Evolutionary conservation across 148 eudicot species (phyloP).

Genomic region (Rhododendron mucronatum): DNA sequence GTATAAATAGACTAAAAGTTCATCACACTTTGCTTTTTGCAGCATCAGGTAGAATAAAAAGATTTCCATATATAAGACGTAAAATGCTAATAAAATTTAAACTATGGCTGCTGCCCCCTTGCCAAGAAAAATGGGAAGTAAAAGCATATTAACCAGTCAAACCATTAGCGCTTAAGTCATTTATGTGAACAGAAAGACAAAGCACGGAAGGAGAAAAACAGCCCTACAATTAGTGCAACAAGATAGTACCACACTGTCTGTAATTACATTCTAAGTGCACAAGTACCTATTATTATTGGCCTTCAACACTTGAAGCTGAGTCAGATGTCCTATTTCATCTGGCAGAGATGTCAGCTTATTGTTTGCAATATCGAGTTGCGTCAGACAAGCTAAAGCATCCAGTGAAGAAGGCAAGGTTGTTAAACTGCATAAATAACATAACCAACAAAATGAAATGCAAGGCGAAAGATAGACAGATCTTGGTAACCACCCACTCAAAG

Average conservation of each 20-base stretch:
- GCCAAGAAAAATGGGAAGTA: background rate
- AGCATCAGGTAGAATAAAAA: background rate
- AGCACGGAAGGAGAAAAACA: background rate
- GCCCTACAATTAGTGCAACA: background rate
- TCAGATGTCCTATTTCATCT: constrained; percentile 54
- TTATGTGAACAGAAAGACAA: background rate
- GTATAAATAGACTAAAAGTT: background rate
- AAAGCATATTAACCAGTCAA: background rate
- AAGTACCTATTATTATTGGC: constrained; percentile 67
- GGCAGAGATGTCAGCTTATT: constrained; percentile 66
- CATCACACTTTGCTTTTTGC: background rate
- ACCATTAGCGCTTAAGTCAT: background rate
- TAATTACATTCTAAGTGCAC: background rate
- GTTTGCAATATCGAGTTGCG: constrained; percentile 51
- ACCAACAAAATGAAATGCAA: background rate
- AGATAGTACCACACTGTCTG: background rate
- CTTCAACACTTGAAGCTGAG: constrained; percentile 58
- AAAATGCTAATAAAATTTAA: background rate
- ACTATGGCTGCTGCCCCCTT: background rate
- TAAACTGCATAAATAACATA: constrained; percentile 49
- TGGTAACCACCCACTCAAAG: background rate
- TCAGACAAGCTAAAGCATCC: constrained; percentile 64
- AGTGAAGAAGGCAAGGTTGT: constrained; percentile 58
- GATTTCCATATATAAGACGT: background rate
- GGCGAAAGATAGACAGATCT: background rate